phyloP scores from a whole-genome alignment of 192 early-diverging fungal genomes.

The Coemansia sp. region DNA sequence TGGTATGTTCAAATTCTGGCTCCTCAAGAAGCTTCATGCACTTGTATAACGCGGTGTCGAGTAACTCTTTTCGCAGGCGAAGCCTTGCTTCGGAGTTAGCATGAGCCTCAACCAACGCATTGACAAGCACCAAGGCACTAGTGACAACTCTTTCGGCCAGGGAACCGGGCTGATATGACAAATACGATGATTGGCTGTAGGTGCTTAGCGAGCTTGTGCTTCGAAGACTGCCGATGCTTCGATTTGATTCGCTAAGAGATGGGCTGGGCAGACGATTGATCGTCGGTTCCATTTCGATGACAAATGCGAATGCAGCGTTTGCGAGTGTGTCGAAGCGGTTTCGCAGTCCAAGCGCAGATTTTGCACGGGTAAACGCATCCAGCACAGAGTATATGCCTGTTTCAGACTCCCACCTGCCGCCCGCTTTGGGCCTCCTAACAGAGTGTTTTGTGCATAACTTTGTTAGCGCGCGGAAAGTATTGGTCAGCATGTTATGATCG shows the following conservation, averaged over 20 bases:
- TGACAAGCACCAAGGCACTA: constrained; percentile 30
- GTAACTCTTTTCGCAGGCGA: constrained; percentile 31
- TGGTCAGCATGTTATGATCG: constrained; percentile 4
- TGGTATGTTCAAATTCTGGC: constrained; percentile 15
- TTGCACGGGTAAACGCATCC: constrained; percentile 31
- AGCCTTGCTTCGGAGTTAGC: constrained; percentile 15
- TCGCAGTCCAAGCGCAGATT: constrained; percentile 24
- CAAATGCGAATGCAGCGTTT: constrained; percentile 27
- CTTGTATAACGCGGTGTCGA: constrained; percentile 40
- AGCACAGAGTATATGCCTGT: constrained; percentile 26
- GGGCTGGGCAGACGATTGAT: not conserved
- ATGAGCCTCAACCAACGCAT: constrained; percentile 35
- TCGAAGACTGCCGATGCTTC: constrained; percentile 5
- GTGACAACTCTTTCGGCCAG: constrained; percentile 18
- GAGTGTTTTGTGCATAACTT: constrained; percentile 45
- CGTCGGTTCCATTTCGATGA: constrained; percentile 3
- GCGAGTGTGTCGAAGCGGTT: constrained; percentile 44
- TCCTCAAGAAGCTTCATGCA: constrained; percentile 40
- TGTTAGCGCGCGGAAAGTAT: constrained; percentile 24
- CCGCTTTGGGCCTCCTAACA: constrained; percentile 22
- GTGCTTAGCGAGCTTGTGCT: not conserved
- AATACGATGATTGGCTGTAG: no score
- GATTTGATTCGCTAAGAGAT: not conserved
- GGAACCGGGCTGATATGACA: no score
- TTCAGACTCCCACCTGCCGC: constrained; percentile 27